These are phyloP conservation scores for Fomitopsis pinicola DNA, from an alignment of 1,284 basidiomycete genomes.

Conservation along the genomic window DNA sequence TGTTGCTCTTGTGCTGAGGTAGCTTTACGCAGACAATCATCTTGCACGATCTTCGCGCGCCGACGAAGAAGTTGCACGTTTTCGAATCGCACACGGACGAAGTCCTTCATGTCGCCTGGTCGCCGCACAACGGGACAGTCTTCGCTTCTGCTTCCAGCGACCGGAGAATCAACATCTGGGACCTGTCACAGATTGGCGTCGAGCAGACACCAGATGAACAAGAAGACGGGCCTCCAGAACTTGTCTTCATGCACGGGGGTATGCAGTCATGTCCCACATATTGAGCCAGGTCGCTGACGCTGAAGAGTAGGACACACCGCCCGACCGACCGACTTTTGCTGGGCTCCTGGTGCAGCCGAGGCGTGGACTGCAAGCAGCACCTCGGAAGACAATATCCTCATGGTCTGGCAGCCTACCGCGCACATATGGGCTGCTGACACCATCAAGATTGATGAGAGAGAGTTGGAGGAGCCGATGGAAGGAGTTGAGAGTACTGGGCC, in stretches of 20 bases:
- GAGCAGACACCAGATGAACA: constrained; percentile 98
- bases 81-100: constrained; percentile 96
- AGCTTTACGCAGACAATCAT: constrained; percentile 63
- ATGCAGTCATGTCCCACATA: constrained; percentile 7
- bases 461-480: constrained; percentile 78
- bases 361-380: constrained; percentile 76
- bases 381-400: constrained; percentile 84
- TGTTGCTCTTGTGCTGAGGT: background rate
- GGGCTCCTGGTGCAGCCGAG: constrained; percentile 74
- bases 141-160: constrained; percentile 94
- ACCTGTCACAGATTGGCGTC: constrained; percentile 87
- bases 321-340: constrained; percentile 79
- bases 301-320: constrained; percentile 65
- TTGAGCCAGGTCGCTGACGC: background rate
- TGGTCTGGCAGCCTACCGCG: constrained; percentile 88
- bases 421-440: constrained; percentile 84
- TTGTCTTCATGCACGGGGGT: constrained; percentile 92
- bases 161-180: constrained; percentile 94
- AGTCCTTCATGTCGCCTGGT: constrained; percentile 93
- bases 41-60: constrained; percentile 86
- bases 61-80: constrained; percentile 80
- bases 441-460: constrained; percentile 71
- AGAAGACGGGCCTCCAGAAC: constrained; percentile 94
- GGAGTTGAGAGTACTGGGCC: constrained; percentile 47
- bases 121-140: constrained; percentile 85